Percentiles rank a stretch among this genome's conserved stretches.
These are phyloP conservation scores for Colletotrichum melonis DNA, from an alignment of 2,329 filamentous ascomycete genomes.

Conservation along the genomic window DNA sequence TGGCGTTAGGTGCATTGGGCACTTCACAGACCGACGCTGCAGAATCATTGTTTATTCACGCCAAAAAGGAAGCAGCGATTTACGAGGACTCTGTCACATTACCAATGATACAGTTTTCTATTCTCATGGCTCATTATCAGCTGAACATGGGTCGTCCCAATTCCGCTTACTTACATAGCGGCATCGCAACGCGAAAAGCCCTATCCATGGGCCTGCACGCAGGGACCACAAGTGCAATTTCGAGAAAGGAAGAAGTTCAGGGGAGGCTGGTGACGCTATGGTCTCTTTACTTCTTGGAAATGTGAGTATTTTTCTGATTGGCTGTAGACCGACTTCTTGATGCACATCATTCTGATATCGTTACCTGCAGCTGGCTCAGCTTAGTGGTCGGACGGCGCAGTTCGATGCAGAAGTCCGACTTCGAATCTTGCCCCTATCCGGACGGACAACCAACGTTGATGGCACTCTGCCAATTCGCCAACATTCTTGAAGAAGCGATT, in stretches of 20 bases:
- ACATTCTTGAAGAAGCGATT: constrained; percentile 20
- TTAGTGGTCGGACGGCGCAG: constrained; percentile 24
- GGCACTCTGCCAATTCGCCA: constrained; percentile 28
- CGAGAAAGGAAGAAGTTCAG: constrained; percentile 37
- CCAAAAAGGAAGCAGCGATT: constrained; percentile 40
- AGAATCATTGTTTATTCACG: constrained; percentile 40
- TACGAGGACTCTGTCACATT: constrained; percentile 46
- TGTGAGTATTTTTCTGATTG: constrained; percentile 8
- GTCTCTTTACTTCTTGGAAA: constrained; percentile 44
- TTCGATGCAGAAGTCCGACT: constrained; percentile 24
- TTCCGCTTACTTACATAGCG: constrained; percentile 43
- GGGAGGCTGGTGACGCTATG: constrained; percentile 42
- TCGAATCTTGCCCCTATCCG: constrained; percentile 22
- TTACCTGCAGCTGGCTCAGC: constrained; percentile 10
- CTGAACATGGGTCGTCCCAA: constrained; percentile 44
- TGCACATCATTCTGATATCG: background rate
- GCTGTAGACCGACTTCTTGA: too few species aligned
- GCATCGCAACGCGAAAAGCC: constrained; percentile 42
- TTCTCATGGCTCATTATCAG: constrained; percentile 43
- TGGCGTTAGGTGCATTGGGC: constrained; percentile 42
- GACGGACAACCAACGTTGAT: constrained; percentile 23
- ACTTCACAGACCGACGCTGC: constrained; percentile 40
- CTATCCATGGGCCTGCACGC: constrained; percentile 44
- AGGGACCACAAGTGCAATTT: constrained; percentile 36
- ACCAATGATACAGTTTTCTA: constrained; percentile 44